phyloP scores from a whole-genome alignment of 345 rosid species.

The Euclidium syriacum region DNA sequence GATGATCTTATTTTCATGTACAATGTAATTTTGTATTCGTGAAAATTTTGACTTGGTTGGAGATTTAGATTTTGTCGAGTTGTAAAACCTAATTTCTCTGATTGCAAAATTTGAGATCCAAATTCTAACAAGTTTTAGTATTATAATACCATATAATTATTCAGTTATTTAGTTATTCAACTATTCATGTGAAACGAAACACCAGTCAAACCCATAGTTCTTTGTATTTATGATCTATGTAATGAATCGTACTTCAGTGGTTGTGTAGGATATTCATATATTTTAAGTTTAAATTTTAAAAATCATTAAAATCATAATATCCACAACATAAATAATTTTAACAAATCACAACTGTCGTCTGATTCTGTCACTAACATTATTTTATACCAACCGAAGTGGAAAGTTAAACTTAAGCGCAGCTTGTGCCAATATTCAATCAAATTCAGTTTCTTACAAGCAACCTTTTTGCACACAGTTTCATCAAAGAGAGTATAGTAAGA shows the following conservation, averaged over 20 bases:
- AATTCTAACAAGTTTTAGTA: too few species aligned
- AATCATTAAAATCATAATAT: neutral
- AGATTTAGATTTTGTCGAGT: too few species aligned
- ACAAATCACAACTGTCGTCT: neutral
- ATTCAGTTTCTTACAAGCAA: neutral
- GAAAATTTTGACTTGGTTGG: slow-evolving; percentile 6
- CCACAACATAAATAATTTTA: neutral
- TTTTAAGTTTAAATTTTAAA: neutral
- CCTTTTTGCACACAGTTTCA: neutral
- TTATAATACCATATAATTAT: too few species aligned
- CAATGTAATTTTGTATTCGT: neutral
- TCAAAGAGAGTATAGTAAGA: neutral
- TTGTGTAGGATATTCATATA: too few species aligned
- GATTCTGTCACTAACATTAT: neutral
- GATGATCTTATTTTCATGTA: neutral
- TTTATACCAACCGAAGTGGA: too few species aligned
- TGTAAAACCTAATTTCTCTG: too few species aligned
- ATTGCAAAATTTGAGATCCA: too few species aligned
- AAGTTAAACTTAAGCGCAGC: neutral
- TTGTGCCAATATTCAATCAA: neutral
- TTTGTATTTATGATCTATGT: too few species aligned
- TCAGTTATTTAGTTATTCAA: too few species aligned
- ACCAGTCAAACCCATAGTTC: too few species aligned
- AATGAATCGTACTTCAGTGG: too few species aligned
- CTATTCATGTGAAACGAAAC: too few species aligned